phyloP scores from a whole-genome alignment of 768 basidiomycete species.

The Mycena belliarum region DNA sequence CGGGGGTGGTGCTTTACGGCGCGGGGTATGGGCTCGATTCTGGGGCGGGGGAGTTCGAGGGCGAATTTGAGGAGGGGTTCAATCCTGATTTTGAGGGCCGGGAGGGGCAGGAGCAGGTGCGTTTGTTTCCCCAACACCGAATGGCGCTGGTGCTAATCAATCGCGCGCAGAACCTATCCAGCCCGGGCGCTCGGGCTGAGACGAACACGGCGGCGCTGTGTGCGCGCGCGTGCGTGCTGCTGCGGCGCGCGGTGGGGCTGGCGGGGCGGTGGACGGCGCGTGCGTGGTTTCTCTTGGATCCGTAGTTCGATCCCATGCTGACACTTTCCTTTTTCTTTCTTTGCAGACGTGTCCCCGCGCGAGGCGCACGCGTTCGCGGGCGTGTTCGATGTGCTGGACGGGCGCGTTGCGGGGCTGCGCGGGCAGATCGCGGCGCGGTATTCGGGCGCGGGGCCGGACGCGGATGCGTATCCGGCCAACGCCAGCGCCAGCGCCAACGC shows the following conservation, averaged over 20 bases:
- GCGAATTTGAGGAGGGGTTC: no score
- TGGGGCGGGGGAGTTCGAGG: no score
- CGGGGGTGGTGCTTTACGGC: no score
- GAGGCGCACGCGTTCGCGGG: slow-evolving; percentile 45
- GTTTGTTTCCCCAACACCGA: no score
- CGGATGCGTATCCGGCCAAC: no score
- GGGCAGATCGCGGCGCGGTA: slow-evolving; percentile 35
- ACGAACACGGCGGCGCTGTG: slow-evolving; percentile 37
- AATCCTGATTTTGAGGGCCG: no score
- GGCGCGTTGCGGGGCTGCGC: slow-evolving; percentile 45
- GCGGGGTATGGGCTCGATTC: no score
- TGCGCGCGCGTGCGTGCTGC: slow-evolving; percentile 58
- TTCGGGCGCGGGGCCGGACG: no score
- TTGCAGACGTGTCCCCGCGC: slow-evolving; percentile 40
- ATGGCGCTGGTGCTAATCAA: no score
- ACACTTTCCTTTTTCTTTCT: background rate
- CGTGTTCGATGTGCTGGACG: slow-evolving; percentile 47
- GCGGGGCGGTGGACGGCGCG: slow-evolving; percentile 48
- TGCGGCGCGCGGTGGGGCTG: slow-evolving; percentile 58
- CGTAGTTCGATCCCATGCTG: background rate
- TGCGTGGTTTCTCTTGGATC: slow-evolving; percentile 28
- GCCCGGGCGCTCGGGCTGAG: slow-evolving; percentile 28
- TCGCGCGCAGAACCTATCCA: no score
- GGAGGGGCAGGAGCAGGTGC: no score
- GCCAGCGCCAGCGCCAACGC: no score